phyloP scores from a whole-genome alignment of 1,284 basidiomycete genomes.

The Pascua guehoae region DNA sequence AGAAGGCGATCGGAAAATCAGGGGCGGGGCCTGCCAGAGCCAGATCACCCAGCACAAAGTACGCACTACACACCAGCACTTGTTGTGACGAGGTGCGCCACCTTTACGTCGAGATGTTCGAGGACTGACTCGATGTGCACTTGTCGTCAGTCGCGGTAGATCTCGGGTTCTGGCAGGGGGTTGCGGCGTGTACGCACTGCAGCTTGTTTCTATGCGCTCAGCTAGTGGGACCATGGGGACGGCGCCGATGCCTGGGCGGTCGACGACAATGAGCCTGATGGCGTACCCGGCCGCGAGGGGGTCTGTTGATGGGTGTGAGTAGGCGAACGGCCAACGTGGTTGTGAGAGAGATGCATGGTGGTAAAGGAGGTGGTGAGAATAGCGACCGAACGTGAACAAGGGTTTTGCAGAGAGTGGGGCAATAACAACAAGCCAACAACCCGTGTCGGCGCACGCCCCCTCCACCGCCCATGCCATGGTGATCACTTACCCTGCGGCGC shows the following conservation, averaged over 20 bases:
- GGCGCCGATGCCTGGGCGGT: slow-evolving; percentile 42
- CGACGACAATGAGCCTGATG: slow-evolving; percentile 40
- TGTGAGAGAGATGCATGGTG: too few relatives aligned
- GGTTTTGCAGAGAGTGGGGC: background rate
- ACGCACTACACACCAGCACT: slow-evolving; percentile 45
- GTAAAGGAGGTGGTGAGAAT: too few relatives aligned
- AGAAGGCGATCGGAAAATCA: too few relatives aligned
- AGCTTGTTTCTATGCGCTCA: slow-evolving; percentile 33
- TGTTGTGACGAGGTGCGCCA: slow-evolving; percentile 35
- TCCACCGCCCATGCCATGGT: too few relatives aligned
- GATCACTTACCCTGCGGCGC: slow-evolving; percentile 37
- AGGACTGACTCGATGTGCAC: slow-evolving; percentile 42
- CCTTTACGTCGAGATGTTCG: slow-evolving; percentile 36
- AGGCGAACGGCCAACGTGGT: background rate
- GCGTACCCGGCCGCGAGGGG: slow-evolving; percentile 35
- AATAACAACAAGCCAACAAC: background rate
- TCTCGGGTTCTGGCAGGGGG: background rate
- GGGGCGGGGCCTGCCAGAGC: background rate
- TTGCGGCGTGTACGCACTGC: slow-evolving; percentile 21
- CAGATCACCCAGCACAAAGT: background rate
- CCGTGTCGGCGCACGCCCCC: background rate
- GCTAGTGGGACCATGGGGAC: slow-evolving; percentile 32
- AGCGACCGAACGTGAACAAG: background rate
- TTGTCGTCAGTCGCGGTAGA: slow-evolving; percentile 12
- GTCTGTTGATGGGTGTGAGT: slow-evolving; percentile 23